Conservation (phyloP, 192 early-diverging fungal genomes). For the Coemansia sp. region DNA sequence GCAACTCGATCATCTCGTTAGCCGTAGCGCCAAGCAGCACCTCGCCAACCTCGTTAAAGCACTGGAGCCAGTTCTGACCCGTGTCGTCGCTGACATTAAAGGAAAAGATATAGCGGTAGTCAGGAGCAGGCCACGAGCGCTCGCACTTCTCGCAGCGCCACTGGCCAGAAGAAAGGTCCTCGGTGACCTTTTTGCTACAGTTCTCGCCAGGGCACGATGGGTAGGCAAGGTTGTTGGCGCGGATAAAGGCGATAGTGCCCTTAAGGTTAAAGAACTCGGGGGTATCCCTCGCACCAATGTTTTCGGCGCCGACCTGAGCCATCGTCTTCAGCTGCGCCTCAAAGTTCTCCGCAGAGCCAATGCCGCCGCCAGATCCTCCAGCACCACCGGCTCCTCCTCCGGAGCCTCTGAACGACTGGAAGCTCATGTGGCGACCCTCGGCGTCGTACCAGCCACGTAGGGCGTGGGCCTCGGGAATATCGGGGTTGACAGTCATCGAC, state of each 20-base stretch:
- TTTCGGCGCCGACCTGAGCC: slow-evolving; percentile 66
- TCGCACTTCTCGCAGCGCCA: slow-evolving; percentile 97
- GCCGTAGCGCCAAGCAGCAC: slow-evolving; percentile 72
- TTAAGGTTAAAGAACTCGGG: slow-evolving; percentile 78
- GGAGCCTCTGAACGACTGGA: slow-evolving; percentile 30
- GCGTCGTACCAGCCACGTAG: slow-evolving; percentile 71
- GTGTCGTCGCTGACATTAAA: slow-evolving; percentile 75
- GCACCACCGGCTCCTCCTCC: slow-evolving; percentile 13
- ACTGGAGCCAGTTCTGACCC: slow-evolving; percentile 77
- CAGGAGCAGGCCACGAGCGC: slow-evolving; percentile 66
- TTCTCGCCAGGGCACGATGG: slow-evolving; percentile 77
- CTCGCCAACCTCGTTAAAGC: slow-evolving; percentile 84
- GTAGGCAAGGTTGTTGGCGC: slow-evolving; percentile 67
- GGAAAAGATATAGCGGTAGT: slow-evolving; percentile 83
- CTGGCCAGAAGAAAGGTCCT: slow-evolving; percentile 55
- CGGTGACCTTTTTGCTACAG: slow-evolving; percentile 91
- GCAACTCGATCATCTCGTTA: slow-evolving; percentile 66
- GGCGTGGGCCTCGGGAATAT: slow-evolving; percentile 71
- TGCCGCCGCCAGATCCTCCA: slow-evolving; percentile 29
- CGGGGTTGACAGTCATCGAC: slow-evolving; percentile 68
- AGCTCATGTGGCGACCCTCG: slow-evolving; percentile 30
- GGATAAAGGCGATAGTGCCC: slow-evolving; percentile 77
- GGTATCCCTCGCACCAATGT: slow-evolving; percentile 65
- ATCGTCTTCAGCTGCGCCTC: slow-evolving; percentile 66
- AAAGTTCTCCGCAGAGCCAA: slow-evolving; percentile 12